A percentile compares a stretch with the other conserved stretches of the same genome.
Conservation (phyloP, 108 stramenopile species). For the Conticribra guillardii region DNA sequence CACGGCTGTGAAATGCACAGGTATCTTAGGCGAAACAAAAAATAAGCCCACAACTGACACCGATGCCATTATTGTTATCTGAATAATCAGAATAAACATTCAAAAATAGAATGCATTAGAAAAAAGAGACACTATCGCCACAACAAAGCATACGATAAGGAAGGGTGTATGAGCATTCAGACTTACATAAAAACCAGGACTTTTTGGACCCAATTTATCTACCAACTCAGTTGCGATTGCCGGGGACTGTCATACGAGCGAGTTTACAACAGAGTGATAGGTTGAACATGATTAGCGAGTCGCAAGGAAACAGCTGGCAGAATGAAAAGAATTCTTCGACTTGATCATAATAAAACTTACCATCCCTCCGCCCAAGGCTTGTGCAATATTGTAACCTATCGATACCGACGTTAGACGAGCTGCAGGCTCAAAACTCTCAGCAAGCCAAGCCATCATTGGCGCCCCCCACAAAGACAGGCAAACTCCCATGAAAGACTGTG, state of each 20-base stretch:
- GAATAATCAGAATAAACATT: no score
- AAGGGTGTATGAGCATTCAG: background rate
- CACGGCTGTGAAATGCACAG: slow-evolving; percentile 26
- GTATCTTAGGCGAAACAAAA: slow-evolving; percentile 44
- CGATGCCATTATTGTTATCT: slow-evolving; percentile 36
- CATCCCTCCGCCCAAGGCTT: slow-evolving; percentile 26
- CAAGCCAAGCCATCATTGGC: slow-evolving; percentile 82
- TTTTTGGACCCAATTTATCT: slow-evolving; percentile 32
- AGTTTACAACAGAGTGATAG: background rate
- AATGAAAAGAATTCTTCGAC: background rate
- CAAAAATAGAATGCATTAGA: no score
- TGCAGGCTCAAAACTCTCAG: slow-evolving; percentile 70
- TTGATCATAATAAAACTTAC: background rate
- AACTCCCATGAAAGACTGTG: slow-evolving; percentile 62
- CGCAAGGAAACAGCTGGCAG: no score
- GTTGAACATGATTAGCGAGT: no score
- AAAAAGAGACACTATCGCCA: no score
- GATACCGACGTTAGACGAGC: slow-evolving; percentile 70
- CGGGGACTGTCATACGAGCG: slow-evolving; percentile 41
- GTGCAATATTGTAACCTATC: slow-evolving; percentile 82
- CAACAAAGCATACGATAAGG: no score
- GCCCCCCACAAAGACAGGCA: slow-evolving; percentile 72
- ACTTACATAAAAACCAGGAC: slow-evolving; percentile 51
- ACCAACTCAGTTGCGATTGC: slow-evolving; percentile 60
- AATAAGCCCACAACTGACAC: slow-evolving; percentile 56